Evolutionary conservation across 345 rosid species (phyloP), one percentile per base, ranked within the genome.

Genomic region (Anastatica hierochuntica): DNA sequence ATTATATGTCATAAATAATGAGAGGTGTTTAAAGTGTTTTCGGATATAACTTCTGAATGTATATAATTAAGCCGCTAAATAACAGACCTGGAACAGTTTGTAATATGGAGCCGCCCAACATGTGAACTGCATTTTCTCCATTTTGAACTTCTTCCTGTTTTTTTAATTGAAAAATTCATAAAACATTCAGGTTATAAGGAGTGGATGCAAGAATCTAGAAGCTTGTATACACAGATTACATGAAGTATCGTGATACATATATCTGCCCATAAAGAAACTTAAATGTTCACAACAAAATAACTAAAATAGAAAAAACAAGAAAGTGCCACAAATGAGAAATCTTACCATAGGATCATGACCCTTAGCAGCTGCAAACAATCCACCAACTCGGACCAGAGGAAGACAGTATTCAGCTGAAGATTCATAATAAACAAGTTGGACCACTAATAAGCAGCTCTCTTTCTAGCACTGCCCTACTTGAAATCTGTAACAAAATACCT

Each of bases 281-380:
- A n/a, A n/a, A n/a, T n/a, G n/a, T n/a, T n/a, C n/a, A n/a, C n/a
- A n/a, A n/a, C n/a, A n/a, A n/a, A n/a, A n/a, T n/a, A n/a, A n/a
- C n/a, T n/a, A n/a, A n/a, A n/a, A n/a, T n/a, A n/a, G n/a, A n/a
- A n/a, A n/a, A n/a, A n/a, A n/a, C n/a, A n/a, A n/a, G n/a, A n/a
- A n/a, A n/a, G n/a, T n/a, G n/a, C n/a, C n/a, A n/a, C n/a, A n/a
- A n/a, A n/a, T n/a, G n/a, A n/a, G 43, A 14, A 55, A 19, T 47
- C 75, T 41, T 54, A 87, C 98, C 71, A 79, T 73, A 62, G 98
- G 98, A 72, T 84, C 76, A 56, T 82, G 95, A 72, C 98, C 98
- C 74, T 90, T 90, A 4, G 96, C 90, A 72, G 98, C 98, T 35
- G 84, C 71, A 73, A 90, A 84, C 74, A 90, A 73, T 49, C 98